These are phyloP conservation scores for Pythium brassicae DNA, from an alignment of 352 stramenopile genomes.

Conservation along the genomic window DNA sequence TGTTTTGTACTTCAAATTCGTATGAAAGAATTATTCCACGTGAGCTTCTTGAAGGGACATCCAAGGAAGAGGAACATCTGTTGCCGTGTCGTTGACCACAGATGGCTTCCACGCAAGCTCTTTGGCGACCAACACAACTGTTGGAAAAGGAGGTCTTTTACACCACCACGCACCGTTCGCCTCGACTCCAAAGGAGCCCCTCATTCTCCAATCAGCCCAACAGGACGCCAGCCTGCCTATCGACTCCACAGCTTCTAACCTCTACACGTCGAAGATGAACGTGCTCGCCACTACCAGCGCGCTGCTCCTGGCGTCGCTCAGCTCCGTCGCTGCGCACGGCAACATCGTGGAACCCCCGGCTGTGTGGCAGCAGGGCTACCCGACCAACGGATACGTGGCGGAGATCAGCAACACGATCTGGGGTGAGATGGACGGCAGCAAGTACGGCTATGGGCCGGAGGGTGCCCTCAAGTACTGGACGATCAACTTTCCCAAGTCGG, in stretches of 20 bases:
- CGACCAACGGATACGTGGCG: conserved; percentile 23
- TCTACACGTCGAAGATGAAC: background rate
- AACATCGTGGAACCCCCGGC: conserved; percentile 43
- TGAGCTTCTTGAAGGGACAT: too few species aligned
- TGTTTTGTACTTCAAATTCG: too few species aligned
- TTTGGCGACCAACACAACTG: too few species aligned
- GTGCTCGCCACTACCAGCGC: conserved; percentile 5
- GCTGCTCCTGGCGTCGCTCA: conserved; percentile 9
- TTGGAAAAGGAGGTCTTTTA: too few species aligned
- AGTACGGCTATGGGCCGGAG: conserved; percentile 21
- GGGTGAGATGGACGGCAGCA: conserved; percentile 14
- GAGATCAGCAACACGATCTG: conserved; percentile 19
- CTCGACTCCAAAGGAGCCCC: background rate
- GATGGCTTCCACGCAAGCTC: too few species aligned
- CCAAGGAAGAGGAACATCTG: too few species aligned
- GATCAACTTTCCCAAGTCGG: conserved; percentile 23
- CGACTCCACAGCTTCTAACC: too few species aligned
- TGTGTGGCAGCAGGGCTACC: conserved; percentile 22
- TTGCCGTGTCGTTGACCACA: too few species aligned
- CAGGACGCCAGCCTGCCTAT: too few species aligned
- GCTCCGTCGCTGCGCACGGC: conserved; percentile 17
- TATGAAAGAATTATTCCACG: too few species aligned
- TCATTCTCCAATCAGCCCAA: conserved; percentile 1
- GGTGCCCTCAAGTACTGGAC: conserved; percentile 23
- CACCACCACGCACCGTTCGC: too few species aligned